These are phyloP conservation scores for Spergularia azorica DNA, from an alignment of 179 eudicot species.

Conservation along the genomic window DNA sequence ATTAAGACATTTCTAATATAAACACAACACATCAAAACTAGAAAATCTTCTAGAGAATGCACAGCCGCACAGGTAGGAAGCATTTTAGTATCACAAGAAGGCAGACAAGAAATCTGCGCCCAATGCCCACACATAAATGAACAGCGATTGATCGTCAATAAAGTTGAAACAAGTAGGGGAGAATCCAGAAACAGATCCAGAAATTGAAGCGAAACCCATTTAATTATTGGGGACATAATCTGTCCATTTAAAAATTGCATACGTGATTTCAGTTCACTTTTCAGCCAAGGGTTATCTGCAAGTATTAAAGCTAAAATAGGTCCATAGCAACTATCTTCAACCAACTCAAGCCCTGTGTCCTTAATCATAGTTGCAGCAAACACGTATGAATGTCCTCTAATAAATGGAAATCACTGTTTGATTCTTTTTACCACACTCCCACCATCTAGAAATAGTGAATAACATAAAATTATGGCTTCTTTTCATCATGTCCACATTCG, in stretches of 20 bases:
- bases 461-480: background rate
- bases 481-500: background rate
- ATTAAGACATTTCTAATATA: slow-evolving; percentile 7
- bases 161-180: background rate
- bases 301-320: background rate
- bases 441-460: background rate
- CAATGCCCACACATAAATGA: background rate
- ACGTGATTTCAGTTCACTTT: no score
- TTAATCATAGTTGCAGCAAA: no score
- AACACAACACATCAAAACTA: background rate
- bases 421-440: background rate
- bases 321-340: background rate
- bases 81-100: background rate
- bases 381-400: no score
- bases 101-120: background rate
- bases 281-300: no score
- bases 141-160: background rate
- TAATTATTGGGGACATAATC: background rate
- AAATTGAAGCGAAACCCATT: background rate
- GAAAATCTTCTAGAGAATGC: background rate
- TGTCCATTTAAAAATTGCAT: background rate
- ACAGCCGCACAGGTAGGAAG: background rate
- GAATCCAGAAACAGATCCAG: background rate
- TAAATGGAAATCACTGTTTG: no score
- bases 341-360: no score